phyloP scores from a whole-genome alignment of 176 grass and related monocot genomes.

The Oryza australiensis region DNA sequence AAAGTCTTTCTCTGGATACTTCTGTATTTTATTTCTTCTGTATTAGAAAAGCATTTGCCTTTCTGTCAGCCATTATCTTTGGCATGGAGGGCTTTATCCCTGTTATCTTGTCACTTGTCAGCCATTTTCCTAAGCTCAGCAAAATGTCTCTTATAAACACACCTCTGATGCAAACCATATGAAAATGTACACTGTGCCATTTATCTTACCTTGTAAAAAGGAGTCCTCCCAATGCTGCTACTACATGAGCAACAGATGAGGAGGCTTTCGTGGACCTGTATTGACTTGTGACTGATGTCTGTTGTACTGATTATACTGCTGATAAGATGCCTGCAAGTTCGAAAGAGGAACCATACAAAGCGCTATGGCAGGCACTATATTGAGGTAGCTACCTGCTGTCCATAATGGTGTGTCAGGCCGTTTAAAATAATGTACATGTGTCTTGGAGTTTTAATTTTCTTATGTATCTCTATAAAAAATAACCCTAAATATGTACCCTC shows the following conservation, averaged over 20 bases:
- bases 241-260: not conserved
- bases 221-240: not conserved
- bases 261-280: not conserved
- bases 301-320: not conserved
- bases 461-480: not conserved
- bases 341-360: not conserved
- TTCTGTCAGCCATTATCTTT: constrained; percentile 40
- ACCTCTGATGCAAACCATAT: not conserved
- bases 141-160: constrained; percentile 22
- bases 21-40: constrained; percentile 26
- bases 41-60: constrained; percentile 34
- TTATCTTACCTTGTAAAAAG: not conserved
- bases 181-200: constrained; percentile 6
- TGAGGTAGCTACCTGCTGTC: too few species aligned
- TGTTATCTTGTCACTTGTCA: constrained; percentile 31
- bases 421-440: not conserved
- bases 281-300: not conserved
- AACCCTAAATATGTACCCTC: not conserved
- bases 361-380: not conserved
- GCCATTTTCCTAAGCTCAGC: not conserved
- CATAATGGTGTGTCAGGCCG: not conserved
- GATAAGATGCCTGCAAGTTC: not conserved
- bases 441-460: not conserved
- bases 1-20: constrained; percentile 7
- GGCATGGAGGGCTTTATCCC: constrained; percentile 20